Evolutionary conservation across 495 filamentous ascomycete genomes (phyloP).

Genomic region (Penicillium cosmopolitanum): DNA sequence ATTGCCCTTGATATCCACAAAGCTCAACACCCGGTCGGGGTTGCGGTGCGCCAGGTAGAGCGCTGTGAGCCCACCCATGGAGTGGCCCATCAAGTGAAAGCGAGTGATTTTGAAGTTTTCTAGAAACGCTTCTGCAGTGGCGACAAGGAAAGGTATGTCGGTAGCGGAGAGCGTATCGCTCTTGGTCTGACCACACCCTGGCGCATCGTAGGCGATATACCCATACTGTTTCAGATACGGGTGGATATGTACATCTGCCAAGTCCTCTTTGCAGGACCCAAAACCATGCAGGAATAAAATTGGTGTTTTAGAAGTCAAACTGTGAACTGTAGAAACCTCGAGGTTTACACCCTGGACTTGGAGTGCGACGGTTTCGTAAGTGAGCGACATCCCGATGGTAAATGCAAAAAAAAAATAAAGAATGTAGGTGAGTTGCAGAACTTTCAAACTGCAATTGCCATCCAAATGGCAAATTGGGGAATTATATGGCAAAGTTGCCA

Average conservation of each 20-base stretch:
- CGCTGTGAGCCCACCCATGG: conserved; percentile 34
- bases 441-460: conserved; percentile 4
- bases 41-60: conserved; percentile 24
- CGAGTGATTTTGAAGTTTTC: conserved; percentile 23
- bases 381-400: conserved; percentile 20
- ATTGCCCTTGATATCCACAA: conserved; percentile 38
- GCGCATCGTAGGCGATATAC: conserved; percentile 34
- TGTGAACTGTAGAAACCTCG: conserved; percentile 27
- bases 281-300: conserved; percentile 37
- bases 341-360: conserved; percentile 24
- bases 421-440: neutral
- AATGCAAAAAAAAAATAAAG: neutral
- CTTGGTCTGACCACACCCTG: conserved; percentile 29
- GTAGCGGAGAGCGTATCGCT: conserved; percentile 26
- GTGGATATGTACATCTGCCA: conserved; percentile 27
- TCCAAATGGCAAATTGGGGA: neutral
- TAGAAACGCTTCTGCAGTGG: conserved; percentile 26
- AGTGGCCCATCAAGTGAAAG: conserved; percentile 36
- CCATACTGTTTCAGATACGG: conserved; percentile 22
- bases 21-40: conserved; percentile 29
- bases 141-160: conserved; percentile 36
- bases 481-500: conserved; percentile 7
- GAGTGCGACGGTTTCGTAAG: conserved; percentile 17
- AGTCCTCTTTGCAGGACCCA: conserved; percentile 38
- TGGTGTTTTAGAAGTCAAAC: conserved; percentile 17